These are phyloP conservation scores for Gymnopilus junonius DNA, from an alignment of 768 basidiomycete species.

Conservation along the genomic window DNA sequence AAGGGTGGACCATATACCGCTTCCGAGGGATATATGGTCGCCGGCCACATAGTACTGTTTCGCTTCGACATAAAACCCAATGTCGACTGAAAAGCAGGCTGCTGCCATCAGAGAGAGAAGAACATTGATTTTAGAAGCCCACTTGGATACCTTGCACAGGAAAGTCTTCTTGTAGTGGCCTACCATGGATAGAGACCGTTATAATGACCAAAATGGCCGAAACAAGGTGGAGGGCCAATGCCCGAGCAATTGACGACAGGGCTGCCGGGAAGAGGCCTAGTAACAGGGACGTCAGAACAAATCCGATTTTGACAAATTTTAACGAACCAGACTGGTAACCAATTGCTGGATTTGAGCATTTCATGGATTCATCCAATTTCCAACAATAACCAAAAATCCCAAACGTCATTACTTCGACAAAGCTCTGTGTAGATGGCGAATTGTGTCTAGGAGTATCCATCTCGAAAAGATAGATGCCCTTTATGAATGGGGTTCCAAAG, in stretches of 20 bases:
- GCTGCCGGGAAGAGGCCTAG: background rate
- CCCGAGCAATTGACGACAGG: background rate
- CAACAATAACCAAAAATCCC: conserved; percentile 15
- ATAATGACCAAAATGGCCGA: background rate
- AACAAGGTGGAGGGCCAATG: background rate
- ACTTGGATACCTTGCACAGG: background rate
- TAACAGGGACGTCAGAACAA: background rate
- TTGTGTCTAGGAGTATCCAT: background rate
- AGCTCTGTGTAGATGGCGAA: background rate
- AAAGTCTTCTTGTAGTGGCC: background rate
- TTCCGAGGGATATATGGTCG: background rate
- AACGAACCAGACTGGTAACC: conserved; percentile 8
- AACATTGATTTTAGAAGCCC: background rate
- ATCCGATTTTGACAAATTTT: background rate
- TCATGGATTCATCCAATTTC: background rate
- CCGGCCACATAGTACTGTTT: background rate
- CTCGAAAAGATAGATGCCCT: conserved; percentile 7
- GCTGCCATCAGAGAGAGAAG: background rate
- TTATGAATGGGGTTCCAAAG: conserved; percentile 9
- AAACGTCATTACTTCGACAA: background rate
- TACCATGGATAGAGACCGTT: background rate
- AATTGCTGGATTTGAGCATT: conserved; percentile 6
- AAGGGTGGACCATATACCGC: background rate
- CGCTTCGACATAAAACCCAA: background rate
- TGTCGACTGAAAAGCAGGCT: background rate